phyloP scores from a whole-genome alignment of 2,329 filamentous ascomycete genomes.

The Raffaelea ambrosiae region DNA sequence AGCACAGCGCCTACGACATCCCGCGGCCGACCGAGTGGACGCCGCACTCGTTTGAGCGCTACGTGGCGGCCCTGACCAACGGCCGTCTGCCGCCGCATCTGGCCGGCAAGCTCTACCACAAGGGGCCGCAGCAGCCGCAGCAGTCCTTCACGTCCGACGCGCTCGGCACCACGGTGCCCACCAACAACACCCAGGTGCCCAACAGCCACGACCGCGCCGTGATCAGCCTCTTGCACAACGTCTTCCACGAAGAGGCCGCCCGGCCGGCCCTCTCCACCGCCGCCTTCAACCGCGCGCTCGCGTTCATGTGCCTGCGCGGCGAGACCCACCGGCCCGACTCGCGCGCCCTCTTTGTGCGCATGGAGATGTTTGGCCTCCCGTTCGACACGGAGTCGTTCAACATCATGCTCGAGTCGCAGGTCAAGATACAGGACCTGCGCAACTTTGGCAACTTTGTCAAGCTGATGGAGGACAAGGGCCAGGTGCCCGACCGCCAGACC shows the following conservation, averaged over 20 bases:
- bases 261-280: slow-evolving; percentile 26
- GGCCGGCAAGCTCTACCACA: slow-evolving; percentile 26
- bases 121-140: too few species aligned
- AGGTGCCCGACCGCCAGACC: slow-evolving; percentile 33
- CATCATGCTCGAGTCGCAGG: slow-evolving; percentile 33
- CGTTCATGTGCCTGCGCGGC: slow-evolving; percentile 26
- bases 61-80: slow-evolving; percentile 32
- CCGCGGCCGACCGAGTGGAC: slow-evolving; percentile 33
- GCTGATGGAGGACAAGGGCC: slow-evolving; percentile 30
- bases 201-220: slow-evolving; percentile 26
- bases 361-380: slow-evolving; percentile 27
- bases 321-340: slow-evolving; percentile 17
- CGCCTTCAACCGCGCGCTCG: slow-evolving; percentile 35
- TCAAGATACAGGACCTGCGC: slow-evolving; percentile 28
- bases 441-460: slow-evolving; percentile 32
- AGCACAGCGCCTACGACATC: slow-evolving; percentile 28
- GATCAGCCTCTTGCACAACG: slow-evolving; percentile 26
- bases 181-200: slow-evolving; percentile 6
- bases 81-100: slow-evolving; percentile 25
- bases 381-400: slow-evolving; percentile 40
- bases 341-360: slow-evolving; percentile 26
- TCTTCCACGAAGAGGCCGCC: slow-evolving; percentile 28
- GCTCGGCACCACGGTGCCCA: neutral
- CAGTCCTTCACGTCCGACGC: neutral
- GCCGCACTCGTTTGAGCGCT: slow-evolving; percentile 28